A percentile compares a stretch with the other conserved stretches of the same genome.
Evolutionary conservation across 2,329 filamentous ascomycete species (phyloP).

Genomic region (Fusarium robinianum): DNA sequence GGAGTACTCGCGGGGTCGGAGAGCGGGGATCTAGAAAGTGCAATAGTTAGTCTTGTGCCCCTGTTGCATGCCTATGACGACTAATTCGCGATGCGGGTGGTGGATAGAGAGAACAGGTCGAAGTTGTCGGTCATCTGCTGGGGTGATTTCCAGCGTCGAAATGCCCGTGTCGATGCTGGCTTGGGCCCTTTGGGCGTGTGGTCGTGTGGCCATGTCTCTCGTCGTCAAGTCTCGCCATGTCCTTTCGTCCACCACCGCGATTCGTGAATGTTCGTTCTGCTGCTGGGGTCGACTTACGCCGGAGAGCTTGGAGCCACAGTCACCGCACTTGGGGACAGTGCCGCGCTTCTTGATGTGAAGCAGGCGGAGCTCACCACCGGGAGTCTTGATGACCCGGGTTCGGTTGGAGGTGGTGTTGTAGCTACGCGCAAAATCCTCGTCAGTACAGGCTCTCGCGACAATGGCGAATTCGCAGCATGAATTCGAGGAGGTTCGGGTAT

Average conservation of each 20-base stretch:
- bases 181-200: neutral
- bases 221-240: slow-evolving; percentile 10
- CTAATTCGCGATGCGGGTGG: slow-evolving; percentile 13
- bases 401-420: slow-evolving; percentile 99
- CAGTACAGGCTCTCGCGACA: slow-evolving; percentile 29
- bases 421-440: slow-evolving; percentile 51
- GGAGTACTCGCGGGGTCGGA: slow-evolving; percentile 97
- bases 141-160: neutral
- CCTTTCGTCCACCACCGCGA: slow-evolving; percentile 20
- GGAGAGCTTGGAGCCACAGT: slow-evolving; percentile 96
- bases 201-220: slow-evolving; percentile 1
- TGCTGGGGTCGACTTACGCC: slow-evolving; percentile 73
- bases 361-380: slow-evolving; percentile 91
- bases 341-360: slow-evolving; percentile 99
- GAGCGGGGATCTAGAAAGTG: slow-evolving; percentile 76
- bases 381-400: slow-evolving; percentile 93
- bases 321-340: slow-evolving; percentile 97
- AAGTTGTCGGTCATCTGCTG: neutral
- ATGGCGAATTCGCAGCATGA: slow-evolving; percentile 17
- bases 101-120: slow-evolving; percentile 7
- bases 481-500: slow-evolving; percentile 28
- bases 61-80: neutral
- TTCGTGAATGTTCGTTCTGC: slow-evolving; percentile 18
- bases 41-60: slow-evolving; percentile 22
- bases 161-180: neutral